These are phyloP conservation scores for Xylariaceae sp. DNA, from an alignment of 2,329 filamentous ascomycete genomes.

Conservation along the genomic window DNA sequence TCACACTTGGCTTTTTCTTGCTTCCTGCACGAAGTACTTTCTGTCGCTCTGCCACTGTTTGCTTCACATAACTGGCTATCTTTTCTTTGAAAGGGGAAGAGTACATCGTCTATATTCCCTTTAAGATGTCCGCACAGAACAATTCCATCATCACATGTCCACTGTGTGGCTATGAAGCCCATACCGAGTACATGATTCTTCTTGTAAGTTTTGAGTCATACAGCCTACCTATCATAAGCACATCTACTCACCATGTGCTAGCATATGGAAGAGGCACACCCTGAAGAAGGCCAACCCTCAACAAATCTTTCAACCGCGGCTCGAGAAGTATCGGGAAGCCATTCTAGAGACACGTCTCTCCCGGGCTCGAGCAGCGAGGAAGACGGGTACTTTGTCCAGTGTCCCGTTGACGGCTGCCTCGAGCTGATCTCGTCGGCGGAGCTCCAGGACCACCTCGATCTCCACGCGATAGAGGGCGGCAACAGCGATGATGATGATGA, in stretches of 20 bases:
- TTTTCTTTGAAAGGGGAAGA: no score
- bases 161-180: constrained; percentile 34
- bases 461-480: constrained; percentile 49
- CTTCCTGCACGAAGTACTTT: no score
- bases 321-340: neutral
- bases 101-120: no score
- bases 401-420: constrained; percentile 52
- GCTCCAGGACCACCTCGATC: constrained; percentile 53
- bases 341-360: constrained; percentile 1
- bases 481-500: constrained; percentile 28
- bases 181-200: constrained; percentile 33
- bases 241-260: constrained; percentile 14
- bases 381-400: constrained; percentile 42
- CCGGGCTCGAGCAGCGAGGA: constrained; percentile 19
- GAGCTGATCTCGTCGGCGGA: constrained; percentile 50
- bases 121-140: constrained; percentile 10
- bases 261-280: constrained; percentile 30
- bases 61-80: no score
- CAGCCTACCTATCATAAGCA: neutral
- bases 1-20: no score
- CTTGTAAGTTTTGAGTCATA: constrained; percentile 26
- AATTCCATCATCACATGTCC: constrained; percentile 28
- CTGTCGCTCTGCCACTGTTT: no score
- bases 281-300: constrained; percentile 26
- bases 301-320: constrained; percentile 21